Base-by-base conservation (phyloP, 202 grass and related monocot genomes). In the Eragrostis tef region DNA sequence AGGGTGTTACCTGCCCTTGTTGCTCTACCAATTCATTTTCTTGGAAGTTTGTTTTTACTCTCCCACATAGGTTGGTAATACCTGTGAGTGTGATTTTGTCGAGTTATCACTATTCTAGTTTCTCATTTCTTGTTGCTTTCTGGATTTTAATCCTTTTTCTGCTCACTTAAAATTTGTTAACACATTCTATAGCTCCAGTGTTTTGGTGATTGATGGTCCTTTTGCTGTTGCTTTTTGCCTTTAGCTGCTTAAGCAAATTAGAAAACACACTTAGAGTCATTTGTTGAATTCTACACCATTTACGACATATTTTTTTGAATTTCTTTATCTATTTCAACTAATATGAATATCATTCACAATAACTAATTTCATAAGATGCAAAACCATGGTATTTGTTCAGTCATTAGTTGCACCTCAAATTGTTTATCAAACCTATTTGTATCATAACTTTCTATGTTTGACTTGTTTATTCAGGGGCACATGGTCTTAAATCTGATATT, bases 401-500 rank as follows among this genome's bases (percentile, higher is more conserved):
- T 60, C 22, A 48, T 68, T 81, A 14, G 22, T 76, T 53, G 24
- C 64, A 73, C 29, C 39, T 66, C 29, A 27, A 79, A 57, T 76
- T 14, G 7, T 81, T 77, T 27, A 25, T 82, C 29, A 79, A 54
- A 31, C 34, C 9, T 60, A 66, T 62, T 75, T 75, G 52, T 7
- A 64, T 81, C 53, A 7, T 24, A 80, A 62, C 78, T 82, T 73
- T 78, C 41, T 44, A 29, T 78, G 59, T 31, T 78, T 78, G 15
- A 56, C 64, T 64, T 81, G 44, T 94, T 67, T 29, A 81, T 88
- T 88, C 78, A 99, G 96, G 92, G 77, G 47, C 81, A 64, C 80
- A 92, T 87, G 87, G 93, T 39, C 87, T 91, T 25, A 97, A 91
- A 83, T 71, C 92, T 70, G 90, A 99, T 85, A 67, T 88, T 21